Conservation (phyloP, 345 rosid species). For the Microthlaspi erraticum region DNA sequence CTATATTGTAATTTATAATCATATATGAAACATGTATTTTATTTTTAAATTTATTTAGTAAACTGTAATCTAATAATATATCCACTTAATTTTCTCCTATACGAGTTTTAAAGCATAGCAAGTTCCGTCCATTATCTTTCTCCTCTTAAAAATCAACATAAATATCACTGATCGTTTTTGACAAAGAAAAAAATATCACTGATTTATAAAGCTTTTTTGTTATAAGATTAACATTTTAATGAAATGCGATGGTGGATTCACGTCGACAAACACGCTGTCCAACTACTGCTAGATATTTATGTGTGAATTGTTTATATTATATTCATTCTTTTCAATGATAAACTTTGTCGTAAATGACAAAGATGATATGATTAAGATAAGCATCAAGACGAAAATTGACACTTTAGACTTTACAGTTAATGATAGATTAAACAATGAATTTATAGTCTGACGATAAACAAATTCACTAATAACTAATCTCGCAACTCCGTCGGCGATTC, state of each 20-base stretch:
- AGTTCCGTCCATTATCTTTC: neutral
- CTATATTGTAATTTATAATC: neutral
- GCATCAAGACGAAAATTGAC: slow-evolving; percentile 7
- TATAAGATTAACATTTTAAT: slow-evolving; percentile 9
- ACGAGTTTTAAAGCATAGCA: neutral
- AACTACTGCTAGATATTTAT: slow-evolving; percentile 30
- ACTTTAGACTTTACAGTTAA: slow-evolving; percentile 30
- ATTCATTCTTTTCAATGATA: slow-evolving; percentile 13
- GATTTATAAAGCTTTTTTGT: neutral
- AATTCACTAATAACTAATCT: neutral
- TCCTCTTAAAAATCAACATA: neutral
- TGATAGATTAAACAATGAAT: neutral
- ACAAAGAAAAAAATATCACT: too few species aligned
- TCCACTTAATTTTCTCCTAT: neutral
- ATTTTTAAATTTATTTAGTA: neutral
- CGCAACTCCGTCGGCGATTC: neutral
- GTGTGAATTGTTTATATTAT: slow-evolving; percentile 6
- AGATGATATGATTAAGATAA: slow-evolving; percentile 35
- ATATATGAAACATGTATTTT: neutral
- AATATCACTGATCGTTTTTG: neutral
- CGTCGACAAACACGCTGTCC: slow-evolving; percentile 34
- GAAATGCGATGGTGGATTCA: slow-evolving; percentile 40
- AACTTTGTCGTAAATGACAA: slow-evolving; percentile 32
- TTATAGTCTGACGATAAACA: neutral
- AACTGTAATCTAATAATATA: neutral